Evolutionary conservation across 371 early-diverging fungal species (phyloP).

Genomic region (Syncephalastrum sp.): DNA sequence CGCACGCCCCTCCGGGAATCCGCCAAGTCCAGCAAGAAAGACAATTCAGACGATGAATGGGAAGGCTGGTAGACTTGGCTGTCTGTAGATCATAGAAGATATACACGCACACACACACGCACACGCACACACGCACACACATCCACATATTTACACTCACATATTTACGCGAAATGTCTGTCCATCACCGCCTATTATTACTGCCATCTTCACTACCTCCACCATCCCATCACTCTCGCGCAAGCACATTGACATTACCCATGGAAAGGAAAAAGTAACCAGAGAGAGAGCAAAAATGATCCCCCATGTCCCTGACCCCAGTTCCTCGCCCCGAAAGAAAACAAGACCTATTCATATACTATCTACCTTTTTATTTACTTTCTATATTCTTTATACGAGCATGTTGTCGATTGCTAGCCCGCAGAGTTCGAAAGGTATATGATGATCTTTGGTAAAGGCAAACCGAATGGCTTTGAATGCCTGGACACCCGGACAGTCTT

Average conservation of each 20-base stretch:
- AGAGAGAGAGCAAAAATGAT: no score
- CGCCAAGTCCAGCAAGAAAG: slow-evolving; percentile 20
- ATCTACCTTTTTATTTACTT: neutral
- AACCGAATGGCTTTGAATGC: slow-evolving; percentile 8
- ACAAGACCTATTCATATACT: no score
- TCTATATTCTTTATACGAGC: slow-evolving; percentile 1
- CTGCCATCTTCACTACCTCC: no score
- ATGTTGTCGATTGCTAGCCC: slow-evolving; percentile 11
- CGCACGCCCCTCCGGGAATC: slow-evolving; percentile 38
- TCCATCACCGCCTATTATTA: neutral
- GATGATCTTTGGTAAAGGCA: slow-evolving; percentile 6
- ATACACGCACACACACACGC: no score
- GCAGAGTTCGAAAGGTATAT: slow-evolving; percentile 6
- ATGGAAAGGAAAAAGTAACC: neutral
- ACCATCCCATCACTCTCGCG: no score
- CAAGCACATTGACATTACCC: neutral
- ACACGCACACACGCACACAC: no score
- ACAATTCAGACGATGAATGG: slow-evolving; percentile 63
- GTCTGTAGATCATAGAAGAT: no score
- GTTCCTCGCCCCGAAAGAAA: no score
- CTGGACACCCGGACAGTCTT: slow-evolving; percentile 10
- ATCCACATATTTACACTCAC: no score
- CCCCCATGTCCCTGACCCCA: no score
- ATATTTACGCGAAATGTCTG: neutral
- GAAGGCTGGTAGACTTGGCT: slow-evolving; percentile 38